These are phyloP conservation scores for Alternaria longipes DNA, from an alignment of 2,329 filamentous ascomycete species.

Conservation along the genomic window DNA sequence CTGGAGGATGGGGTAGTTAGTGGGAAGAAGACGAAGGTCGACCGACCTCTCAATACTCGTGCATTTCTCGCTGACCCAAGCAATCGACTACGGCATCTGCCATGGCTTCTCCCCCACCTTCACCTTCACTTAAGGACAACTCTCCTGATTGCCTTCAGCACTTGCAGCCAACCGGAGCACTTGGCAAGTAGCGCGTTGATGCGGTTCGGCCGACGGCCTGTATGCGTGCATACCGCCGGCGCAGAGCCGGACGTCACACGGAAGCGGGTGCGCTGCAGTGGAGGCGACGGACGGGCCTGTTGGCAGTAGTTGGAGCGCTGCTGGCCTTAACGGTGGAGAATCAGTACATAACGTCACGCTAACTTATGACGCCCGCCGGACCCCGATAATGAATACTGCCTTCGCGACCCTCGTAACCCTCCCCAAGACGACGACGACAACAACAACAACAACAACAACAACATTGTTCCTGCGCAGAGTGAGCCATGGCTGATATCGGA, in stretches of 20 bases:
- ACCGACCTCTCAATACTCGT: neutral
- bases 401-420: too few species aligned
- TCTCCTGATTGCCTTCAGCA: neutral
- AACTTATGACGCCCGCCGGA: neutral
- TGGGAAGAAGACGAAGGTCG: neutral
- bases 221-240: neutral
- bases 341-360: slow-evolving; percentile 1
- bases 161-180: slow-evolving; percentile 2
- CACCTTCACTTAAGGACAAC: neutral
- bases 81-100: neutral
- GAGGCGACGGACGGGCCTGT: too few species aligned
- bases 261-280: neutral
- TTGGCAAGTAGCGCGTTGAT: slow-evolving; percentile 1
- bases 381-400: neutral
- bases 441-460: neutral
- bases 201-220: neutral
- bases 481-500: slow-evolving; percentile 27
- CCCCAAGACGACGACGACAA: too few species aligned
- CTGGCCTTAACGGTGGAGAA: neutral
- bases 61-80: neutral
- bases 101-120: neutral
- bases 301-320: too few species aligned
- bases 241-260: neutral
- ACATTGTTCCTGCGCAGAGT: neutral
- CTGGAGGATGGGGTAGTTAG: neutral